Evolutionary conservation across 2,329 filamentous ascomycete genomes (phyloP).

Genomic region (Neofusicoccum umdonicola): DNA sequence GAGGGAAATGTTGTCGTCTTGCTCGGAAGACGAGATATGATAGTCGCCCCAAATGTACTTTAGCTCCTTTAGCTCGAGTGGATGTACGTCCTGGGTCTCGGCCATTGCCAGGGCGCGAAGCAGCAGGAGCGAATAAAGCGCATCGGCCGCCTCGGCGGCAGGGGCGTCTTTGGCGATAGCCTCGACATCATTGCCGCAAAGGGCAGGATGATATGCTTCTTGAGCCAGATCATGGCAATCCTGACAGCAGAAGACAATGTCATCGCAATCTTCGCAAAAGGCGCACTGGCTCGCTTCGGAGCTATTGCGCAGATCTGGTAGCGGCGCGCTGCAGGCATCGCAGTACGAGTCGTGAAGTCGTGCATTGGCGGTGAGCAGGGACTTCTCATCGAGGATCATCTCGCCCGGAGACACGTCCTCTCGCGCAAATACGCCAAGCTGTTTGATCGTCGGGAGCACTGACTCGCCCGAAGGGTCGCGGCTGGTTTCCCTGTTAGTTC

Average conservation of each 20-base stretch:
- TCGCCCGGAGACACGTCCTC: slow-evolving; percentile 76
- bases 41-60: slow-evolving; percentile 68
- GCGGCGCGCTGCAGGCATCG: slow-evolving; percentile 78
- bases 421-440: slow-evolving; percentile 87
- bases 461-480: slow-evolving; percentile 42
- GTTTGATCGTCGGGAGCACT: slow-evolving; percentile 61
- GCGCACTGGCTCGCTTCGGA: slow-evolving; percentile 31
- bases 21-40: slow-evolving; percentile 11
- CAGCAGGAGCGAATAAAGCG: slow-evolving; percentile 59
- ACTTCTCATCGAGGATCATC: slow-evolving; percentile 75
- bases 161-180: slow-evolving; percentile 59
- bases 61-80: slow-evolving; percentile 58
- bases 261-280: slow-evolving; percentile 55
- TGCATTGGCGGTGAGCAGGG: slow-evolving; percentile 84
- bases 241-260: slow-evolving; percentile 60
- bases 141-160: slow-evolving; percentile 57
- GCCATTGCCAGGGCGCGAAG: slow-evolving; percentile 60
- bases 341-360: slow-evolving; percentile 82
- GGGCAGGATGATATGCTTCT: slow-evolving; percentile 56
- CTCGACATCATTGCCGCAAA: slow-evolving; percentile 56
- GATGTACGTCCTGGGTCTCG: slow-evolving; percentile 57
- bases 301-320: slow-evolving; percentile 48
- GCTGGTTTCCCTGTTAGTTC: slow-evolving; percentile 7
- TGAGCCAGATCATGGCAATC: slow-evolving; percentile 56
- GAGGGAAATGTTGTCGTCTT: neutral